Evolutionary conservation across 805 yeast genomes (phyloP).

Genomic region (Zygoascus bituminiphila): DNA sequence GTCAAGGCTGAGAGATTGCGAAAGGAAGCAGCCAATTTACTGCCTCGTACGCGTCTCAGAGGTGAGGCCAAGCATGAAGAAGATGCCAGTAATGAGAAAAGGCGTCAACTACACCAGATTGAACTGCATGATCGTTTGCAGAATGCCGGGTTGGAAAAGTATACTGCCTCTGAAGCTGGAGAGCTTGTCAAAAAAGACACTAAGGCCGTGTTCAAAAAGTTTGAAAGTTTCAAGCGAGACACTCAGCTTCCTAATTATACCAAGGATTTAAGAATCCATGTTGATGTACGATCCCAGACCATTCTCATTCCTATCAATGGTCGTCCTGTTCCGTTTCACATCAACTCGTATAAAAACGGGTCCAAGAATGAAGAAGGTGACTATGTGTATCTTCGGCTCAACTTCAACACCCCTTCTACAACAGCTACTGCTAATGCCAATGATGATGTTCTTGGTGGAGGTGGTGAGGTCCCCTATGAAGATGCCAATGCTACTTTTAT

Average conservation of each 20-base stretch:
- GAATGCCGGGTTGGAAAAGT: conserved; percentile 77
- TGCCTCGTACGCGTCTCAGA: conserved; percentile 30
- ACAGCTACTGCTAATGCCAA: conserved; percentile 48
- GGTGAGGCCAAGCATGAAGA: conserved; percentile 44
- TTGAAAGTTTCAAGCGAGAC: conserved; percentile 90
- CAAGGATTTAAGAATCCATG: conserved; percentile 75
- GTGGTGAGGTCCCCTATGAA: conserved; percentile 84
- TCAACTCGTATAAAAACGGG: conserved; percentile 87
- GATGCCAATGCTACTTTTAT: conserved; percentile 82
- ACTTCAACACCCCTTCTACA: conserved; percentile 88
- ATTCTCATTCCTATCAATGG: conserved; percentile 87
- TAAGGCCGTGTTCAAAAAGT: conserved; percentile 75
- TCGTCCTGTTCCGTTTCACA: conserved; percentile 96
- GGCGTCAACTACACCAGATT: conserved; percentile 73
- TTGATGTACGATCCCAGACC: conserved; percentile 82
- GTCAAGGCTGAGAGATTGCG: conserved; percentile 55
- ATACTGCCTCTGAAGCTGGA: conserved; percentile 44
- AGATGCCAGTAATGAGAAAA: conserved; percentile 62
- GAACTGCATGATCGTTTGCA: conserved; percentile 79
- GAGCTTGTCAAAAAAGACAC: conserved; percentile 24
- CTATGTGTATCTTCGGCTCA: conserved; percentile 79
- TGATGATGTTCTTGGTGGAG: conserved; percentile 23
- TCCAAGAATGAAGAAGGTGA: conserved; percentile 96
- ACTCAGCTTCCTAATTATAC: conserved; percentile 81
- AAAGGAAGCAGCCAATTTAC: conserved; percentile 39